These are phyloP conservation scores for Puya raimondii DNA, from an alignment of 176 grass and related monocot genomes.

Conservation along the genomic window DNA sequence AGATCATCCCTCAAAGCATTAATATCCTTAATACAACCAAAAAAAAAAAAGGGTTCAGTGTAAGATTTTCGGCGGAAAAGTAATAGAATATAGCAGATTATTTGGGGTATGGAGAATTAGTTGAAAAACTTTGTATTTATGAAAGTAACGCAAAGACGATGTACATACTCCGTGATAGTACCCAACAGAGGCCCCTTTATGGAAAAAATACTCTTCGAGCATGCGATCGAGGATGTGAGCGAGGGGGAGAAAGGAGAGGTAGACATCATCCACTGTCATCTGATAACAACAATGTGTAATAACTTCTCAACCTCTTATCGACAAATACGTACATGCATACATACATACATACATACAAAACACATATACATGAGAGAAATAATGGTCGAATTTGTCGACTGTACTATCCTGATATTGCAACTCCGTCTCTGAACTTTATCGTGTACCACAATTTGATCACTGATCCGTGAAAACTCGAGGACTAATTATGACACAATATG, in stretches of 20 bases:
- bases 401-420: no score
- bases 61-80: background rate
- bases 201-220: slow-evolving; percentile 95
- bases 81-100: background rate
- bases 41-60: slow-evolving; percentile 7
- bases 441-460: no score
- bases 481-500: no score
- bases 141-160: slow-evolving; percentile 14
- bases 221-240: slow-evolving; percentile 96
- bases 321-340: background rate
- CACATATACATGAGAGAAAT: no score
- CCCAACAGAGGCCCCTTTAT: slow-evolving; percentile 90
- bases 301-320: background rate
- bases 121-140: background rate
- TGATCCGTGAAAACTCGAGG: no score
- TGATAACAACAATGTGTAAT: slow-evolving; percentile 12
- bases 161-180: slow-evolving; percentile 89
- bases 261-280: slow-evolving; percentile 97
- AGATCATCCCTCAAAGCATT: slow-evolving; percentile 87
- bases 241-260: slow-evolving; percentile 91
- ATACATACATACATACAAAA: no score
- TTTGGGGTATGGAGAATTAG: background rate
- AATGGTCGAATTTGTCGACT: no score
- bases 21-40: slow-evolving; percentile 42
- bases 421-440: no score